Evolutionary conservation across 495 filamentous ascomycete genomes (phyloP).

Genomic region (Venustampulla echinocandica): DNA sequence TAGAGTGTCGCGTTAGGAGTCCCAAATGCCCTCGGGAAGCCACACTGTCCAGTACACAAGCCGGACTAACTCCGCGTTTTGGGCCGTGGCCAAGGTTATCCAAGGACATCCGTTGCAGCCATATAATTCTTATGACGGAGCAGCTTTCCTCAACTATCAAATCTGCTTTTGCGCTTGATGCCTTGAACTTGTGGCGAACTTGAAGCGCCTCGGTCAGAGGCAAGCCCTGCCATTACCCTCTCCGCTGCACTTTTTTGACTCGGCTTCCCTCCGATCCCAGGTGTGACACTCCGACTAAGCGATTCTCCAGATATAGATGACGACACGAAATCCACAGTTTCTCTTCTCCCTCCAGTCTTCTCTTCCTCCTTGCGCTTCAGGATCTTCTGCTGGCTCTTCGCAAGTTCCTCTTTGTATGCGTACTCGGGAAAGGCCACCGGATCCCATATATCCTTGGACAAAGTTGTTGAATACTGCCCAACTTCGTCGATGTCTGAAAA

Average conservation of each 20-base stretch:
- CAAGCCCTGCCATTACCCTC: slow-evolving; percentile 29
- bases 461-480: slow-evolving; percentile 67
- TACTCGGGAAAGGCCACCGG: slow-evolving; percentile 54
- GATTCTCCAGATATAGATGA: slow-evolving; percentile 25
- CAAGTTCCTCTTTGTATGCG: slow-evolving; percentile 67
- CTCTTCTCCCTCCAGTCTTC: slow-evolving; percentile 42
- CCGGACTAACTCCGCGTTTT: no score
- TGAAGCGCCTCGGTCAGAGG: slow-evolving; percentile 26
- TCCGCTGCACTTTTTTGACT: slow-evolving; percentile 32
- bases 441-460: slow-evolving; percentile 61
- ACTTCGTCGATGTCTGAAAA: slow-evolving; percentile 65
- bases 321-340: slow-evolving; percentile 70
- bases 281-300: slow-evolving; percentile 15
- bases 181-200: slow-evolving; percentile 20
- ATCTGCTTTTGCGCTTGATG: slow-evolving; percentile 39
- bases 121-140: slow-evolving; percentile 1
- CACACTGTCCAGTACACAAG: no score
- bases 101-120: no score
- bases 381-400: slow-evolving; percentile 53
- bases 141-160: slow-evolving; percentile 31
- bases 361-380: slow-evolving; percentile 51
- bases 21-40: background rate
- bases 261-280: slow-evolving; percentile 18
- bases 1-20: no score
- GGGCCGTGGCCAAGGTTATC: no score